Percentiles rank a stretch among this genome's conserved stretches.
Conservation (phyloP, 345 rosid species). For the Sonneratia caseolaris region DNA sequence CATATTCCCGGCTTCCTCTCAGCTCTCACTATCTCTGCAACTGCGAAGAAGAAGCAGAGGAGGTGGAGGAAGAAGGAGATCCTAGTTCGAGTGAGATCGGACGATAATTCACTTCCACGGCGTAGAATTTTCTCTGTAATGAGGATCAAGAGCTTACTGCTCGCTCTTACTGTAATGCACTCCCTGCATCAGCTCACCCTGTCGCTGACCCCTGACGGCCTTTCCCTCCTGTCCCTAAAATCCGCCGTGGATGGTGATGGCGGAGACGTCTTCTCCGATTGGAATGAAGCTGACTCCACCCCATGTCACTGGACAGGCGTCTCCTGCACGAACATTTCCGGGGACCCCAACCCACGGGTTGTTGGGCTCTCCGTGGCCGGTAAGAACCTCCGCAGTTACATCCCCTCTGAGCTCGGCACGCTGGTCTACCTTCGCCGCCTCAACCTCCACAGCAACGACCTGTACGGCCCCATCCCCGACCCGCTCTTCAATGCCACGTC, state of each 20-base stretch:
- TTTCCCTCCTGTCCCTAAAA: conserved; percentile 76
- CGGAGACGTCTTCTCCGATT: conserved; percentile 51
- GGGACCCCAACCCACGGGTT: conserved; percentile 48
- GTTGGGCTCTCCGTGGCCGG: conserved; percentile 69
- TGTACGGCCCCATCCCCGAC: conserved; percentile 66
- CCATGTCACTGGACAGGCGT: conserved; percentile 91
- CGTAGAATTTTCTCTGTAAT: neutral
- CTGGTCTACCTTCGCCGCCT: conserved; percentile 72
- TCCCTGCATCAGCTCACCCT: conserved; percentile 17
- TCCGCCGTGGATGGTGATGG: conserved; percentile 56
- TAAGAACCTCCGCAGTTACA: conserved; percentile 64
- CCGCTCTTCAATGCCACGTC: conserved; percentile 85
- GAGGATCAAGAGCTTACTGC: neutral
- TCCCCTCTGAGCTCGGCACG: conserved; percentile 88
- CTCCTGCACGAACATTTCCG: conserved; percentile 70
- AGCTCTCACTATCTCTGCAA: neutral
- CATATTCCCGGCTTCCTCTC: too few relatives aligned
- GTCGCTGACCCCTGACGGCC: conserved; percentile 80
- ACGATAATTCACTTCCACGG: neutral
- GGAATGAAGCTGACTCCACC: conserved; percentile 67
- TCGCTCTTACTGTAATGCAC: neutral
- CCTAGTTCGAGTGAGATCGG: neutral
- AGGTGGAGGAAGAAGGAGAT: neutral
- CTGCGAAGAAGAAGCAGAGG: neutral
- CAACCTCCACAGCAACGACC: conserved; percentile 63